A percentile compares a stretch with the other conserved stretches of the same genome.
Conservation (phyloP, 345 rosid species). For the Populus simonii region DNA sequence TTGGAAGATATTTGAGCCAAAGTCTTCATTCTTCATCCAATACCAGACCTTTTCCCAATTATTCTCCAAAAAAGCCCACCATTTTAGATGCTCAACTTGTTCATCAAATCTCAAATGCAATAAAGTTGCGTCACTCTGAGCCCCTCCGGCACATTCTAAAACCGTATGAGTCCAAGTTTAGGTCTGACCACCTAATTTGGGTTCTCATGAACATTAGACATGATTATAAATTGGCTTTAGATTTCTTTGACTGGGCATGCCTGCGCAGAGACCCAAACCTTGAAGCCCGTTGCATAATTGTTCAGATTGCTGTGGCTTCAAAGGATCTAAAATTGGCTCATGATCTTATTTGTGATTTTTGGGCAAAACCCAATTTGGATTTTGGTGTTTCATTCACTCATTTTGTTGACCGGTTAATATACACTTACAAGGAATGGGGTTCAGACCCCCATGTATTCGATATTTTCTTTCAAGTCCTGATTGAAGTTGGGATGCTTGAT, state of each 20-base stretch:
- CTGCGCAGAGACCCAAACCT: constrained; percentile 58
- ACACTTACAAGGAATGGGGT: constrained; percentile 91
- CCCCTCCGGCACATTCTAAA: constrained; percentile 53
- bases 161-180: constrained; percentile 71
- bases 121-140: constrained; percentile 65
- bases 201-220: constrained; percentile 73
- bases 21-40: constrained; percentile 20
- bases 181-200: constrained; percentile 82
- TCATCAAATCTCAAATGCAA: constrained; percentile 59
- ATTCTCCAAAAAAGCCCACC: constrained; percentile 75
- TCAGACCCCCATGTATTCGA: constrained; percentile 79
- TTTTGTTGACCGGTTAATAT: constrained; percentile 59
- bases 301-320: constrained; percentile 70
- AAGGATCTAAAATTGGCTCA: constrained; percentile 58
- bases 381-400: constrained; percentile 41
- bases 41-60: constrained; percentile 81
- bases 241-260: constrained; percentile 83
- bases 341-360: constrained; percentile 53
- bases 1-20: constrained; percentile 10
- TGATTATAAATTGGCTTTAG: constrained; percentile 68
- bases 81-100: constrained; percentile 70
- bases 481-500: constrained; percentile 53
- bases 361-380: constrained; percentile 60
- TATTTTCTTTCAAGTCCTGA: constrained; percentile 76
- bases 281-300: constrained; percentile 72